Conservation (phyloP, 106 monocot genomes). For the Phalaenopsis equestris region DNA sequence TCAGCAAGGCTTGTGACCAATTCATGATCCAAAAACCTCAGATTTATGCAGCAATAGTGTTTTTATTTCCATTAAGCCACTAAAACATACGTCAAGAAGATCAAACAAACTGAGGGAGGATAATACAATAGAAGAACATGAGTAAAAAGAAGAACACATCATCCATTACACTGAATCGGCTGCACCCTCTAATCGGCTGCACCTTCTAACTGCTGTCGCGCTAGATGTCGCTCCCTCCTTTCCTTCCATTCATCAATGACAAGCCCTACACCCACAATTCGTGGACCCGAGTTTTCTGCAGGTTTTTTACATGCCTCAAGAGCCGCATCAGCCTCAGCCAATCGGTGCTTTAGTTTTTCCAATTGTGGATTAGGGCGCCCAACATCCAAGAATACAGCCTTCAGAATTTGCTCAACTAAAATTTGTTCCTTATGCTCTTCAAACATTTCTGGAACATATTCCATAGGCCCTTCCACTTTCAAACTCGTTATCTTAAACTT, state of each 20-base stretch:
- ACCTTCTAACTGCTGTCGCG: constrained; percentile 41
- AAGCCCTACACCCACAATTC: constrained; percentile 47
- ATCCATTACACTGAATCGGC: constrained; percentile 24
- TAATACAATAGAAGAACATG: background rate
- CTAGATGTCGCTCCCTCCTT: constrained; percentile 49
- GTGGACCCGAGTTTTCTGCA: constrained; percentile 36
- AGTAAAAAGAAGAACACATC: background rate
- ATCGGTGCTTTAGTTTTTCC: constrained; percentile 43
- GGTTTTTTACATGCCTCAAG: constrained; percentile 52
- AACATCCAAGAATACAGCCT: constrained; percentile 72
- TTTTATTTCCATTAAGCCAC: too few relatives aligned
- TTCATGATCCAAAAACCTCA: too few relatives aligned
- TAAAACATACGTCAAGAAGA: too few relatives aligned
- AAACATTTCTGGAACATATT: constrained; percentile 66
- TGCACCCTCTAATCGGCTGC: constrained; percentile 33
- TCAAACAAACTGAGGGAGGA: too few relatives aligned
- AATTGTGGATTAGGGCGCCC: constrained; percentile 38
- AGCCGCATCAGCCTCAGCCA: constrained; percentile 52
- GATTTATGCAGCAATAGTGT: too few relatives aligned
- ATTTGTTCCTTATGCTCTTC: constrained; percentile 89
- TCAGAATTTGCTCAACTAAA: constrained; percentile 72
- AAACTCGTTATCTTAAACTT: constrained; percentile 43
- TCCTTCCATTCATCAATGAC: constrained; percentile 70
- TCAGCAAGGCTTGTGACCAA: too few relatives aligned
- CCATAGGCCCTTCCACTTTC: constrained; percentile 33